Evolutionary conservation across 2,329 filamentous ascomycete genomes (phyloP), one percentile per base, ranked within the genome.

Genomic region (Ophioceras dolichostomum): DNA sequence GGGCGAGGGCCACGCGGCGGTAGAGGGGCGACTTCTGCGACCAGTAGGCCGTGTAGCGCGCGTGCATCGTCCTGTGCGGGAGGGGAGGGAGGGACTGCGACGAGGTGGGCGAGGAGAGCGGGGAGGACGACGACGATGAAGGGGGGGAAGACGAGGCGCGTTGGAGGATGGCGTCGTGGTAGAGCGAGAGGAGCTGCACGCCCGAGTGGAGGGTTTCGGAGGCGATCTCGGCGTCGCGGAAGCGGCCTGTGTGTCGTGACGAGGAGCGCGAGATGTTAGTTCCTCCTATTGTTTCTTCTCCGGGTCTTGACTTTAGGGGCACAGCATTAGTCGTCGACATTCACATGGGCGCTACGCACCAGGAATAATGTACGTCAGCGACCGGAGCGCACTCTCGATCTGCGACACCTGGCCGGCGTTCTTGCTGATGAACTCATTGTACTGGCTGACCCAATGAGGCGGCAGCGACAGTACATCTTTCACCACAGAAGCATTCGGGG

Each of bases 281-380:
- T n/a, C n/a, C n/a, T n/a, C n/a, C n/a, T n/a, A n/a, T n/a, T n/a
- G n/a, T n/a, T n/a, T n/a, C n/a, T n/a, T n/a, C n/a, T n/a, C n/a
- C n/a, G n/a, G n/a, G n/a, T n/a, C n/a, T n/a, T n/a, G n/a, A n/a
- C n/a, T n/a, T n/a, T n/a, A n/a, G n/a, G n/a, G n/a, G n/a, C n/a
- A n/a, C n/a, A 31, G 9, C 17, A 37, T 19, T 31, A 17, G 27
- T 12, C 13, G 17, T 2, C n/a, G 24, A 19, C 13, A 14, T 19
- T 5, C n/a, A 14, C 28, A n/a, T 12, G 10, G 12, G 27, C 22
- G 19, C 21, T 5, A 37, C 55, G 39, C 55, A 78, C 83, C 88
- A 40, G 89, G 91, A 35, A 96, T 91, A 46, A 98, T 87, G 57
- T 98, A 98, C 34, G 89, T 95, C 46, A 98, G 64, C 20, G 87